These are phyloP conservation scores for Globisporangium okanoganense DNA, from an alignment of 352 stramenopile species.

Conservation along the genomic window DNA sequence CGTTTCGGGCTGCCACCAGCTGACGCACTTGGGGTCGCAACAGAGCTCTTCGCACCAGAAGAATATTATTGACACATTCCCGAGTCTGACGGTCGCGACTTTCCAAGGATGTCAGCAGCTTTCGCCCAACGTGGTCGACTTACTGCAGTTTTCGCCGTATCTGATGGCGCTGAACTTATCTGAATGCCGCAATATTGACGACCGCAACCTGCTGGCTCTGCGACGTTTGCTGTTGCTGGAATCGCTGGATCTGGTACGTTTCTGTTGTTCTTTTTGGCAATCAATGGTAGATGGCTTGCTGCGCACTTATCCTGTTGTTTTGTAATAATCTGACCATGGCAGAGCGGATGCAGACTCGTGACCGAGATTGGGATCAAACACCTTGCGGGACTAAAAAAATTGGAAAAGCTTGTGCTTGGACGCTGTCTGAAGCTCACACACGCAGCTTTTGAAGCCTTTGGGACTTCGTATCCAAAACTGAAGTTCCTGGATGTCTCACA, in stretches of 20 bases:
- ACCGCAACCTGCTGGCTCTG: slow-evolving; percentile 44
- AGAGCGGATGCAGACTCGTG: slow-evolving; percentile 52
- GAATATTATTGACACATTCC: slow-evolving; percentile 34
- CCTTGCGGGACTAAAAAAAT: slow-evolving; percentile 31
- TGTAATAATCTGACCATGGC: background rate
- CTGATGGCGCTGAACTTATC: slow-evolving; percentile 55
- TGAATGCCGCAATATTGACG: slow-evolving; percentile 56
- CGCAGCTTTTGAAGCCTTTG: slow-evolving; percentile 39
- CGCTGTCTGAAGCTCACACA: slow-evolving; percentile 55
- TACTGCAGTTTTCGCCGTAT: slow-evolving; percentile 53
- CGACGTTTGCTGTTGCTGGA: slow-evolving; percentile 31
- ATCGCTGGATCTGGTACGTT: slow-evolving; percentile 51
- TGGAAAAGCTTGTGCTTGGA: slow-evolving; percentile 54
- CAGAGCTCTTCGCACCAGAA: slow-evolving; percentile 7
- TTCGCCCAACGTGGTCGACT: slow-evolving; percentile 37
- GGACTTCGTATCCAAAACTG: slow-evolving; percentile 32
- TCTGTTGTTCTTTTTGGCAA: background rate
- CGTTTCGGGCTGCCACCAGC: slow-evolving; percentile 45
- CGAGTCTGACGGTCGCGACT: slow-evolving; percentile 40
- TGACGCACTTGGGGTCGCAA: slow-evolving; percentile 42
- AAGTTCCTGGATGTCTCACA: slow-evolving; percentile 49
- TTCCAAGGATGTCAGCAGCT: slow-evolving; percentile 51
- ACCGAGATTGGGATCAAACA: slow-evolving; percentile 53
- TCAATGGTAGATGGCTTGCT: background rate
- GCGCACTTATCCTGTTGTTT: background rate